Evolutionary conservation across 768 basidiomycete genomes (phyloP).

Genomic region (Lentinula sp.): DNA sequence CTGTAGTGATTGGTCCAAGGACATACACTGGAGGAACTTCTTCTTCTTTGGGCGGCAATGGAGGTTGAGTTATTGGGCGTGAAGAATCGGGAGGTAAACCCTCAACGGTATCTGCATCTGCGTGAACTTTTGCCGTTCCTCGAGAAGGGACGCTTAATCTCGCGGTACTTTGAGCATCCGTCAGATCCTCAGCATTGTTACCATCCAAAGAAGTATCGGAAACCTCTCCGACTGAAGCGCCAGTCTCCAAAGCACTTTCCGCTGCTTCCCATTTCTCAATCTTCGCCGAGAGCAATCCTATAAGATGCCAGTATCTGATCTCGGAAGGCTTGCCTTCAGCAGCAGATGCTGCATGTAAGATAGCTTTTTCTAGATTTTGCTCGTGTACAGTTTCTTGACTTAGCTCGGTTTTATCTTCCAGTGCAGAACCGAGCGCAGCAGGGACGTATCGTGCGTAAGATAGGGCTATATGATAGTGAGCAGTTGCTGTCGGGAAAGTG

Average conservation of each 20-base stretch:
- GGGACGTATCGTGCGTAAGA: slow-evolving; percentile 62
- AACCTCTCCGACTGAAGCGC: slow-evolving; percentile 51
- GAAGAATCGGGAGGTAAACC: background rate
- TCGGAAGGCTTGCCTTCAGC: slow-evolving; percentile 61
- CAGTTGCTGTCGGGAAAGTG: slow-evolving; percentile 44
- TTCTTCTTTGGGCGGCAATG: background rate
- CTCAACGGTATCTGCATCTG: background rate
- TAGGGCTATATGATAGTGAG: slow-evolving; percentile 77
- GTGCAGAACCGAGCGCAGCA: slow-evolving; percentile 9
- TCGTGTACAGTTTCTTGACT: background rate
- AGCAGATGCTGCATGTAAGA: slow-evolving; percentile 60
- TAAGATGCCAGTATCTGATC: slow-evolving; percentile 84
- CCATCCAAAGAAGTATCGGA: background rate
- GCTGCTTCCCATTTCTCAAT: slow-evolving; percentile 78
- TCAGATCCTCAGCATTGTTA: background rate
- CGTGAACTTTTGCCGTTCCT: background rate
- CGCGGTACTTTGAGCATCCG: background rate
- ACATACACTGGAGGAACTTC: slow-evolving; percentile 11
- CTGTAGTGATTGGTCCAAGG: slow-evolving; percentile 20
- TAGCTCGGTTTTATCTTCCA: background rate
- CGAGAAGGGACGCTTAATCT: background rate
- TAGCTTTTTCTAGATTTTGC: slow-evolving; percentile 63
- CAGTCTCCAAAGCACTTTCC: slow-evolving; percentile 69
- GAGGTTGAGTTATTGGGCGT: background rate
- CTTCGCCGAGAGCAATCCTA: slow-evolving; percentile 77